These are phyloP conservation scores for Macrolepiota albuminosa DNA, from an alignment of 768 basidiomycete species.

Conservation along the genomic window DNA sequence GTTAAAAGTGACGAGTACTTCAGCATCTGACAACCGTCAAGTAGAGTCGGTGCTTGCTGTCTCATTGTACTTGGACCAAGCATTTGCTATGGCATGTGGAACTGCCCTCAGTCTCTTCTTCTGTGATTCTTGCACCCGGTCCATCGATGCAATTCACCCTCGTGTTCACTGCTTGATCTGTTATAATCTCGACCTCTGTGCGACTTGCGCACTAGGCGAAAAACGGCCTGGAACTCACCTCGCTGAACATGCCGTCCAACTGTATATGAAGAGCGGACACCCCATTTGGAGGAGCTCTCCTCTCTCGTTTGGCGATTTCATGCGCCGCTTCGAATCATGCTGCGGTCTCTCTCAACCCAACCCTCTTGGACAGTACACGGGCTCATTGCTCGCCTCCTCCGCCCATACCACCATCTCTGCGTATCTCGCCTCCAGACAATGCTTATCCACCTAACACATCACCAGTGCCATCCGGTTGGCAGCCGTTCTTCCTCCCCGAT, in stretches of 20 bases:
- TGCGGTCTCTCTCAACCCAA: not conserved
- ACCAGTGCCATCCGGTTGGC: slow-evolving; percentile 3
- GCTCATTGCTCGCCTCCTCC: not conserved
- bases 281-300: not conserved
- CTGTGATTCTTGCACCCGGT: not conserved
- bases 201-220: slow-evolving; percentile 7
- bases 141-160: slow-evolving; percentile 1
- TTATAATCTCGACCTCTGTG: slow-evolving; percentile 10
- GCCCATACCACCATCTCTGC: not conserved
- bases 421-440: not conserved
- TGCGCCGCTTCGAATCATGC: not conserved
- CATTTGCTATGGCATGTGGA: not conserved
- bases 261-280: slow-evolving; percentile 9
- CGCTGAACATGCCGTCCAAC: not conserved
- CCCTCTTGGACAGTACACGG: not conserved
- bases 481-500: slow-evolving; percentile 11
- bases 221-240: slow-evolving; percentile 4
- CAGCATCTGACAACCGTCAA: no score
- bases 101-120: not conserved
- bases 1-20: no score
- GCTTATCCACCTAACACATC: not conserved
- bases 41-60: not conserved
- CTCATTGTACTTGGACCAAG: not conserved
- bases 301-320: slow-evolving; percentile 3
- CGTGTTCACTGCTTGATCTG: slow-evolving; percentile 10